Base-by-base conservation (phyloP, 495 filamentous ascomycete genomes). In the Penicillium angulare region DNA sequence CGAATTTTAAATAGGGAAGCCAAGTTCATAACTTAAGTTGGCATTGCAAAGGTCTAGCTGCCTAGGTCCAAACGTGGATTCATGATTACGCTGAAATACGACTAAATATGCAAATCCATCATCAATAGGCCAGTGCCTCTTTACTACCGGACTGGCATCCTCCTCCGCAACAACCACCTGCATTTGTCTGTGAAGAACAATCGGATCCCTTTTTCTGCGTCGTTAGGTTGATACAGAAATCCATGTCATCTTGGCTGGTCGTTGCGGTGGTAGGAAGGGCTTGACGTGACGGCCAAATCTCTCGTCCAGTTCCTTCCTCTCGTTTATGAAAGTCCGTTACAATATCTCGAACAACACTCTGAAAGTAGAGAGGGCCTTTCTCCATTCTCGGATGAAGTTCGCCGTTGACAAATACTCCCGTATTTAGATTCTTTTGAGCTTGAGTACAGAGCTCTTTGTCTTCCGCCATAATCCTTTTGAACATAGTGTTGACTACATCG, bases 281-380 rank as follows among this genome's bases (percentile, higher is more conserved):
- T 53, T 76, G 75, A 18, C 71, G 64, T 3, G 78, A 77, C 8
- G 79, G 79, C 75, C 76, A 80, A 35, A 78, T 66, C 58, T 79
- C 66, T 31, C 60, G 33, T 17, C 64, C 60, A 2, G 54, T 63
- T 23, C 63, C 54, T 46, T 76, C 56, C 50, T 82, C 79, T 3
- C 55, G 54, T 45, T 71, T 49, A 36, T 61, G 53, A 55, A 77
- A 74, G 18, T 59, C 56, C 8, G 51, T 61, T 10, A 80, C 61
- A 29, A 72, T 45, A 5, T 75, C 70, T 4, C 70, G 63, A 5
- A 76, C 67, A 13, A 59, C 22, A 31, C 63, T 69, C 64, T 79
- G 77, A 65, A 79, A 79, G 56, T 65, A 66, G 6, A 76, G 55
- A 5, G 73, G 61, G 0, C 68, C 75, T 49, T 75, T 71, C 34